Conservation (phyloP, 2,329 filamentous ascomycete genomes). For the Fusarium odoratissimum region DNA sequence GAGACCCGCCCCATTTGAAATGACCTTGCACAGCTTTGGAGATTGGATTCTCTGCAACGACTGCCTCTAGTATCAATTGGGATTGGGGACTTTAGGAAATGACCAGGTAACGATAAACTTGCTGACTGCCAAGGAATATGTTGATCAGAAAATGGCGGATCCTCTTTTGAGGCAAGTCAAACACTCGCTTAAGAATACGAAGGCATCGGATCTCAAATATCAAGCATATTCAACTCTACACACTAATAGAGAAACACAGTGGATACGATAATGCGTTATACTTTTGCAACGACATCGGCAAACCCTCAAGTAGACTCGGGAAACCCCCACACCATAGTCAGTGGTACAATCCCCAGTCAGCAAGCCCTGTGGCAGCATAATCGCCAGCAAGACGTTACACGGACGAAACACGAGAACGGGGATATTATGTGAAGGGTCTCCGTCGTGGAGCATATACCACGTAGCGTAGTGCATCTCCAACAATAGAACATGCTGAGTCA, state of each 20-base stretch:
- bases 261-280: not conserved
- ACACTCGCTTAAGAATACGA: constrained; percentile 8
- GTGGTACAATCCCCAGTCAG: constrained; percentile 3
- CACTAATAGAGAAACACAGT: constrained; percentile 7
- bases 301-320: constrained; percentile 3
- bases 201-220: constrained; percentile 1
- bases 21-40: constrained; percentile 39
- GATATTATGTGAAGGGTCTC: constrained; percentile 8
- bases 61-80: constrained; percentile 31
- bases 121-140: constrained; percentile 3
- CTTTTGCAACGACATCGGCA: constrained; percentile 5
- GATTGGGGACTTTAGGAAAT: constrained; percentile 29
- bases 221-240: not conserved
- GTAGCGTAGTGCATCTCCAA: constrained; percentile 7
- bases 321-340: constrained; percentile 5
- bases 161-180: not conserved
- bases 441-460: constrained; percentile 13
- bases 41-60: constrained; percentile 33
- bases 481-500: not conserved
- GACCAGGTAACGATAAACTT: constrained; percentile 12
- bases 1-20: constrained; percentile 42
- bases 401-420: constrained; percentile 33
- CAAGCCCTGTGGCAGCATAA: not conserved
- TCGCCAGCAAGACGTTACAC: constrained; percentile 29
- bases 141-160: not conserved